phyloP scores from a whole-genome alignment of 176 grass and related monocot species.

The Alopecurus myosuroides region DNA sequence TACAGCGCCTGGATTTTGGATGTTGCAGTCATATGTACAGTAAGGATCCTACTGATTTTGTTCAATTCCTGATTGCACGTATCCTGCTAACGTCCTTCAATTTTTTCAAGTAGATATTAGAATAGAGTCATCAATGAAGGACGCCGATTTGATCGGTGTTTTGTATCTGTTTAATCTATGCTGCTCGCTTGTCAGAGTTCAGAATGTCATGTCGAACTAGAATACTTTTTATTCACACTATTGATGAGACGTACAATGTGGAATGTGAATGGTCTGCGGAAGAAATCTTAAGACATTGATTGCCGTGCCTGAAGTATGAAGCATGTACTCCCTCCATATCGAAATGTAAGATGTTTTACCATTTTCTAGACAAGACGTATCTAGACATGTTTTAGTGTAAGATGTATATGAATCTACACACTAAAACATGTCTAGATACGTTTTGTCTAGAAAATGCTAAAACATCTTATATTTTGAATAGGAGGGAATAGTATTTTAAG shows the following conservation, averaged over 20 bases:
- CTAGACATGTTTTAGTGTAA: no score
- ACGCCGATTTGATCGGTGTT: not conserved
- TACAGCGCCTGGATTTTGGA: constrained; percentile 1
- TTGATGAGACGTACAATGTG: not conserved
- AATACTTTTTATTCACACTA: not conserved
- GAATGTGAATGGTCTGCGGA: not conserved
- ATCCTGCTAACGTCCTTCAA: constrained; percentile 8
- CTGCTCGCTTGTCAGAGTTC: not conserved
- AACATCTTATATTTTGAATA: not conserved
- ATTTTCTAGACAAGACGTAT: no score
- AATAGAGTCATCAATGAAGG: not conserved
- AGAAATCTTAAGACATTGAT: not conserved
- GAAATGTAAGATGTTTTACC: no score
- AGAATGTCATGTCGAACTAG: not conserved
- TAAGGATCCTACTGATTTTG: not conserved
- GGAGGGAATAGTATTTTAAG: not conserved
- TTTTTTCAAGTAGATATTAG: constrained; percentile 25
- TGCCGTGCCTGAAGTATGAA: not conserved
- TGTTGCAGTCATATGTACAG: constrained; percentile 10
- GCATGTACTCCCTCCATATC: no score
- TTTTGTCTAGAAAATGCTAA: no score
- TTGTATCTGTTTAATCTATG: not conserved
- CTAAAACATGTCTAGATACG: no score
- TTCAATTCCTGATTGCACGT: not conserved
- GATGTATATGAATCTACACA: no score